phyloP scores from a whole-genome alignment of 108 stramenopile species.

The Cyclotella kingstonii region DNA sequence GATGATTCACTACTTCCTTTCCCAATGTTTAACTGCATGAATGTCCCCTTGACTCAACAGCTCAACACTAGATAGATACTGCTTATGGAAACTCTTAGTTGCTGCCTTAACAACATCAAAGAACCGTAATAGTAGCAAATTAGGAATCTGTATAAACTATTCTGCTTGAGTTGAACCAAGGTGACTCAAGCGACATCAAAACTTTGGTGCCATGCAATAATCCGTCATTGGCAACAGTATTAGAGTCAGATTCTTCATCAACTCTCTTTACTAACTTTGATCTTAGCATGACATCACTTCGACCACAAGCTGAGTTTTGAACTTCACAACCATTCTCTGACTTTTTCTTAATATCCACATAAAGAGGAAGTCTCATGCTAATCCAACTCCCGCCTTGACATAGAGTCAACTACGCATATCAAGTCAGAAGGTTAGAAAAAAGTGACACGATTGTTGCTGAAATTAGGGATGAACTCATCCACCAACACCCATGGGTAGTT shows the following conservation, averaged over 20 bases:
- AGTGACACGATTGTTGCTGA: background rate
- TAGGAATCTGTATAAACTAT: background rate
- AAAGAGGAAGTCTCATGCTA: background rate
- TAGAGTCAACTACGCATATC: background rate
- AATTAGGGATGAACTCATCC: background rate
- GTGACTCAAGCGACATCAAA: background rate
- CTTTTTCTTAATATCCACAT: background rate
- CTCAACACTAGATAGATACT: background rate
- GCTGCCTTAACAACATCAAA: background rate
- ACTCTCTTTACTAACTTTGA: background rate
- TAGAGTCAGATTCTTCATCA: background rate
- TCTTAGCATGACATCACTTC: background rate
- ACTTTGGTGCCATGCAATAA: background rate
- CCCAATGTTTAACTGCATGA: background rate
- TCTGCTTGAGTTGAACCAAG: background rate
- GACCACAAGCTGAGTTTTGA: background rate
- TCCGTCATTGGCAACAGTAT: background rate
- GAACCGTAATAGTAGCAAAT: background rate
- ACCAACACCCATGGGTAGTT: background rate
- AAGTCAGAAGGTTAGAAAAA: background rate
- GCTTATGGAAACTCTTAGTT: background rate
- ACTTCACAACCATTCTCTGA: background rate
- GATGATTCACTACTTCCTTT: background rate
- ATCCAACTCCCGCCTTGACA: background rate
- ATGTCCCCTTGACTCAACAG: background rate